phyloP scores from a whole-genome alignment of 2,329 filamentous ascomycete species.

The Lachnellula willkommii region DNA sequence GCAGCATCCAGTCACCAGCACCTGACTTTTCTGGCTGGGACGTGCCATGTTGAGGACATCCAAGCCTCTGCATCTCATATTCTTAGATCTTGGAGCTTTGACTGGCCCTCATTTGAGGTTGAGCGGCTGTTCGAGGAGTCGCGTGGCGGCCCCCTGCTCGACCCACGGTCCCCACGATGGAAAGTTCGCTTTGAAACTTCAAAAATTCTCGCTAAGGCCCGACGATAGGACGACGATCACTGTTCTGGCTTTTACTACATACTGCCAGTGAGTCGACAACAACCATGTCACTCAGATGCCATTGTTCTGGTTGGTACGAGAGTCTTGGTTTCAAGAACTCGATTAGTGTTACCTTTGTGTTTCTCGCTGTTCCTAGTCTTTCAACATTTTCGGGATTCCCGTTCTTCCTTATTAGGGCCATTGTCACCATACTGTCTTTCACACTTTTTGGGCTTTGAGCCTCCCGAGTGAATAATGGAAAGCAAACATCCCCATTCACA shows the following conservation, averaged over 20 bases:
- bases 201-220: conserved; percentile 13
- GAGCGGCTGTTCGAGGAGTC: conserved; percentile 1
- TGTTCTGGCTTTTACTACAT: conserved; percentile 5
- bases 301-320: conserved; percentile 8
- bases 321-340: conserved; percentile 20
- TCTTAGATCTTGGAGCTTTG: conserved; percentile 13
- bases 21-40: conserved; percentile 4
- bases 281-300: conserved; percentile 5
- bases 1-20: conserved; percentile 1
- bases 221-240: conserved; percentile 23
- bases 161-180: conserved; percentile 7
- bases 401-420: conserved; percentile 17
- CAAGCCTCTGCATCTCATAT: conserved; percentile 25
- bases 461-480: conserved; percentile 18
- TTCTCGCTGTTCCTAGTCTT: conserved; percentile 4
- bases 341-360: conserved; percentile 6
- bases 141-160: conserved; percentile 7
- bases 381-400: conserved; percentile 7
- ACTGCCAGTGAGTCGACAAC: conserved; percentile 2
- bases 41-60: background rate
- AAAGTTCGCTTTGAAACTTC: conserved; percentile 9
- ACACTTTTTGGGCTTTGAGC: background rate
- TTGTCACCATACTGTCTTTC: conserved; percentile 4
- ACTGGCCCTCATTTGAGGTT: conserved; percentile 20
- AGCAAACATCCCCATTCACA: conserved; percentile 14